Evolutionary conservation across 768 basidiomycete genomes (phyloP).

Genomic region (Leccinum barrowsii): DNA sequence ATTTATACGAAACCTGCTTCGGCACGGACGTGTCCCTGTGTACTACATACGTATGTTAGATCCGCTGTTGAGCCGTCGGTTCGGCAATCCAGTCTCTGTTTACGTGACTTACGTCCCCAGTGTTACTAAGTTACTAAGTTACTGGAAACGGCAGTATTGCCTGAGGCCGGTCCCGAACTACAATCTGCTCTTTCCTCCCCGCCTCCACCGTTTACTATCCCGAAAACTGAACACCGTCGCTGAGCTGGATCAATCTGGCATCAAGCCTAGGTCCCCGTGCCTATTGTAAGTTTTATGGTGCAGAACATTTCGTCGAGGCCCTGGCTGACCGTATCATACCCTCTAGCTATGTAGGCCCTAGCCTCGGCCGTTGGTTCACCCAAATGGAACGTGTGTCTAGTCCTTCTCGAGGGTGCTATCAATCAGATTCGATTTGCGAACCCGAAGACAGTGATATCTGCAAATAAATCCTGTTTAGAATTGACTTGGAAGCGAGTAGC

Average conservation of each 20-base stretch:
- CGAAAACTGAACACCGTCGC: conserved; percentile 19
- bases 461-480: too few species aligned
- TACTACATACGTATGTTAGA: not conserved
- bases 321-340: not conserved
- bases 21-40: not conserved
- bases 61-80: not conserved
- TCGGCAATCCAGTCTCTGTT: not conserved
- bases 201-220: not conserved
- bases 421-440: too few species aligned
- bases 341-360: conserved; percentile 14
- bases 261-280: conserved; percentile 27
- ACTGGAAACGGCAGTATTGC: too few species aligned
- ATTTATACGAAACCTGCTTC: not conserved
- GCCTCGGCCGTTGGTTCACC: conserved; percentile 26
- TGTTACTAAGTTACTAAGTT: too few species aligned
- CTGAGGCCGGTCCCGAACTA: too few species aligned
- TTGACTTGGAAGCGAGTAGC: too few species aligned
- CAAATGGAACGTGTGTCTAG: conserved; percentile 26
- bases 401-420: too few species aligned
- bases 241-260: conserved; percentile 27
- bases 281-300: conserved; percentile 21
- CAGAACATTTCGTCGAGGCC: not conserved
- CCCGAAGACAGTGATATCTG: too few species aligned
- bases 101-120: too few species aligned
- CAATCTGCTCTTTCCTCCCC: too few species aligned